Evolutionary conservation across 139 green algal species (phyloP).

Genomic region (Picochlorum sp.): DNA sequence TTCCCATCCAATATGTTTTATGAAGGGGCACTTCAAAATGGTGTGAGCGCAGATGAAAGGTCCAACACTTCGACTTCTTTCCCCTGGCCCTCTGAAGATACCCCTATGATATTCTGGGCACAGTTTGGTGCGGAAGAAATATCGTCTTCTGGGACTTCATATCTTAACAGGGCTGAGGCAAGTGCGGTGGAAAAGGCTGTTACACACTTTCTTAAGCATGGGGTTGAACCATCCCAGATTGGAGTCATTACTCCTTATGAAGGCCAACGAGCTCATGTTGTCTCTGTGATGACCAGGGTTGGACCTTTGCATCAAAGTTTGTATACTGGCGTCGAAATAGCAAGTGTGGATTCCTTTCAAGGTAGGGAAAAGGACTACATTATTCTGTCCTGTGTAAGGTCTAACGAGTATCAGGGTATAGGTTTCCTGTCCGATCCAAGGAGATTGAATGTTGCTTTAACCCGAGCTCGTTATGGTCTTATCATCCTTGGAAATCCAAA

Average conservation of each 20-base stretch:
- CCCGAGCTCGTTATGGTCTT: slow-evolving; percentile 73
- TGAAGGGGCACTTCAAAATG: slow-evolving; percentile 90
- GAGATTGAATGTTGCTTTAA: slow-evolving; percentile 95
- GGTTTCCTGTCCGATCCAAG: slow-evolving; percentile 93
- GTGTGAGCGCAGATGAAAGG: slow-evolving; percentile 49
- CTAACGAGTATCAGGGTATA: slow-evolving; percentile 89
- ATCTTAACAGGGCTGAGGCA: slow-evolving; percentile 92
- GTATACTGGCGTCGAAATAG: slow-evolving; percentile 80
- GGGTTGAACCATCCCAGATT: slow-evolving; percentile 70
- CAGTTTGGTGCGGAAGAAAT: slow-evolving; percentile 86
- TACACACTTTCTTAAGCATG: slow-evolving; percentile 51
- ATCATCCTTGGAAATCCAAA: slow-evolving; percentile 90
- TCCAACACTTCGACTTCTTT: slow-evolving; percentile 40
- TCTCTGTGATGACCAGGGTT: slow-evolving; percentile 60
- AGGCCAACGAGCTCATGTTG: slow-evolving; percentile 86
- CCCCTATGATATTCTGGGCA: slow-evolving; percentile 92
- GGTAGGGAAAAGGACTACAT: slow-evolving; percentile 98
- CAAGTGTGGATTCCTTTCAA: slow-evolving; percentile 77
- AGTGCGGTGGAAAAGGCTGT: slow-evolving; percentile 80
- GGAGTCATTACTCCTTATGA: slow-evolving; percentile 98
- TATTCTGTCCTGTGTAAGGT: slow-evolving; percentile 92
- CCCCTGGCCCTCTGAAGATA: slow-evolving; percentile 65
- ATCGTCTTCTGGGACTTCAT: slow-evolving; percentile 74
- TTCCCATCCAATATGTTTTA: slow-evolving; percentile 97
- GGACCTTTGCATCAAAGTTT: slow-evolving; percentile 71